Conservation (phyloP, 1,284 basidiomycete genomes). For the Tilletia caries region DNA sequence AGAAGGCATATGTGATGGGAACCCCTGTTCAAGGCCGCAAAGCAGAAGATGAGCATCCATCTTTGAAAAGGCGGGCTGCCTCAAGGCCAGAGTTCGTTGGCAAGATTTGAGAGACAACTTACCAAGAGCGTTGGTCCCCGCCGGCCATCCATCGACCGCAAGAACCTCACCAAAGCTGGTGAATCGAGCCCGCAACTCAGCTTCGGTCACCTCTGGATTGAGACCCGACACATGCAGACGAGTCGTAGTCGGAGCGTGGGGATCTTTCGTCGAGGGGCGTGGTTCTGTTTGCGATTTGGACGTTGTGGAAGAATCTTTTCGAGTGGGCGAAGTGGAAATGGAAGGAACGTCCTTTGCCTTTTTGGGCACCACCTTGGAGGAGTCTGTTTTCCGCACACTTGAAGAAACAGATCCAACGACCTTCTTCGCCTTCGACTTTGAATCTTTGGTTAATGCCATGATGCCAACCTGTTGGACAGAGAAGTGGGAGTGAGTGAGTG, state of each 20-base stretch:
- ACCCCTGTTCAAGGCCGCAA: not conserved
- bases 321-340: no score
- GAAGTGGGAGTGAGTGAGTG: no score
- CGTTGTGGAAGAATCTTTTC: not conserved
- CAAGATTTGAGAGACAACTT: not conserved
- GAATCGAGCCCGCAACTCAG: constrained; percentile 36
- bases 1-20: constrained; percentile 34
- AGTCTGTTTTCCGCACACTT: no score
- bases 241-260: not conserved
- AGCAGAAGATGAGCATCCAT: not conserved
- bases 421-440: no score
- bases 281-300: not conserved
- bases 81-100: no score
- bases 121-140: constrained; percentile 32
- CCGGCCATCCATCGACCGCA: constrained; percentile 30
- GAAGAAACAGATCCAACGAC: no score
- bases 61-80: no score
- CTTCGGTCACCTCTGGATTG: constrained; percentile 34
- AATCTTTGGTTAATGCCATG: no score
- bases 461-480: no score
- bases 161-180: constrained; percentile 39
- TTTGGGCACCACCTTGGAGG: no score
- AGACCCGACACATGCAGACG: constrained; percentile 45
- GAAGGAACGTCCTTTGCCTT: no score
- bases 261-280: not conserved